phyloP scores from a whole-genome alignment of 1,139 yeast species.

The Geotrichum cucujoidarum region DNA sequence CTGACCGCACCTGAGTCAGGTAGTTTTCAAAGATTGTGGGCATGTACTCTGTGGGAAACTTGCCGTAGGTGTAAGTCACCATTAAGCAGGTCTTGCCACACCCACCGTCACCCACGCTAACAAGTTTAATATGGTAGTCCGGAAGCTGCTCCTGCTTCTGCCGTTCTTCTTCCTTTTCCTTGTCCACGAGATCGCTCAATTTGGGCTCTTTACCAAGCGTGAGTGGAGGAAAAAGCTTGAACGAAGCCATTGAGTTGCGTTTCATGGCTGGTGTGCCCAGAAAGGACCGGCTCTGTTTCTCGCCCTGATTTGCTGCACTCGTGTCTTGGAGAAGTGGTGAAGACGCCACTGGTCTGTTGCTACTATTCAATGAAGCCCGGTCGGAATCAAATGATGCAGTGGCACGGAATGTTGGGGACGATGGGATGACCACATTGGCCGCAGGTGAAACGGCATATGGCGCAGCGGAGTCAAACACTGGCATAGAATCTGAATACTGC shows the following conservation, averaged over 20 bases:
- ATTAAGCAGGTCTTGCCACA: conserved; percentile 89
- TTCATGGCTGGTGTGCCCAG: neutral
- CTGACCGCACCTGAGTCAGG: conserved; percentile 57
- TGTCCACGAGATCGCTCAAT: too few relatives aligned
- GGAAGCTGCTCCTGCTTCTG: too few relatives aligned
- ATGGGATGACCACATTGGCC: conserved; percentile 15
- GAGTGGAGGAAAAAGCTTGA: neutral
- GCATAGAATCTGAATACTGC: conserved; percentile 18
- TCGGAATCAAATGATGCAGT: conserved; percentile 10
- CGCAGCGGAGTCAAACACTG: conserved; percentile 15
- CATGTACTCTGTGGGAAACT: conserved; percentile 70
- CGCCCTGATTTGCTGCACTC: neutral
- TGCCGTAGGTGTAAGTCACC: conserved; percentile 74
- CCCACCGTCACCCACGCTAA: conserved; percentile 86
- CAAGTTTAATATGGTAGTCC: conserved; percentile 44
- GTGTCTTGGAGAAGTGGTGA: conserved; percentile 14
- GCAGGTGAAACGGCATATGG: conserved; percentile 17
- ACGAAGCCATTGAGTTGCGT: conserved; percentile 6
- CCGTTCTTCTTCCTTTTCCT: too few relatives aligned
- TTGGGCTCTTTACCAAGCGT: neutral
- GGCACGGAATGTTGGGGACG: conserved; percentile 4
- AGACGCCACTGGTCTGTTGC: too few relatives aligned
- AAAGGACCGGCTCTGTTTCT: neutral
- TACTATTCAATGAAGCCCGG: conserved; percentile 12
- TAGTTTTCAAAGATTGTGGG: conserved; percentile 90